Conservation (phyloP, 441 rosid species). For the Arabidopsis lyrata region DNA sequence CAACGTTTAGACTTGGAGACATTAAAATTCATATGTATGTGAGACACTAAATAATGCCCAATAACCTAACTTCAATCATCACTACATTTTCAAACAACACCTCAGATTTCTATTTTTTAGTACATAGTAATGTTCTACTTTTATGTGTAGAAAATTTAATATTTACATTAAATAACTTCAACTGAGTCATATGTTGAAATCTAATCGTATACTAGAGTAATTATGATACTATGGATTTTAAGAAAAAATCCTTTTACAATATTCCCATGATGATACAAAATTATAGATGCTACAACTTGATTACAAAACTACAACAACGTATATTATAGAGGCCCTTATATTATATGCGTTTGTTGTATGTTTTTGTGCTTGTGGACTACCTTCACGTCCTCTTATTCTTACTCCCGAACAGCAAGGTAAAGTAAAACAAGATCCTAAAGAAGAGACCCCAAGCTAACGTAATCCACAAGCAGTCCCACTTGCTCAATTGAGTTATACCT, state of each 20-base stretch:
- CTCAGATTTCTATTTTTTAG: neutral
- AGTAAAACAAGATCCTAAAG: constrained; percentile 76
- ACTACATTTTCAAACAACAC: neutral
- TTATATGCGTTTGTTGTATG: neutral
- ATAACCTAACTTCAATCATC: neutral
- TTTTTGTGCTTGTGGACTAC: constrained; percentile 1
- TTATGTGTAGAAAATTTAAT: neutral
- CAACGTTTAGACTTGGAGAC: too few relatives aligned
- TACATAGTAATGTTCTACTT: neutral
- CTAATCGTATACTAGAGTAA: neutral
- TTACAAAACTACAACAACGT: neutral
- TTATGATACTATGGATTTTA: neutral
- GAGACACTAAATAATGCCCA: neutral
- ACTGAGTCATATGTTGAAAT: neutral
- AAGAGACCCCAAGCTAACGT: constrained; percentile 86
- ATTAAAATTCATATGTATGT: too few relatives aligned
- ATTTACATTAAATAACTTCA: neutral
- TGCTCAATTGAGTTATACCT: constrained; percentile 67
- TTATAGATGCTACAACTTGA: neutral
- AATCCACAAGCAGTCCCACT: constrained; percentile 76
- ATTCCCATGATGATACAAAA: neutral
- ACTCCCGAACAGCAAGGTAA: constrained; percentile 72
- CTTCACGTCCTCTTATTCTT: constrained; percentile 74
- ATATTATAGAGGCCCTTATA: neutral
- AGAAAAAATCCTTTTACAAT: neutral